A percentile compares a stretch with the other conserved stretches of the same genome.
Conservation (phyloP, 345 rosid species). For the Orychophragmus violaceus region DNA sequence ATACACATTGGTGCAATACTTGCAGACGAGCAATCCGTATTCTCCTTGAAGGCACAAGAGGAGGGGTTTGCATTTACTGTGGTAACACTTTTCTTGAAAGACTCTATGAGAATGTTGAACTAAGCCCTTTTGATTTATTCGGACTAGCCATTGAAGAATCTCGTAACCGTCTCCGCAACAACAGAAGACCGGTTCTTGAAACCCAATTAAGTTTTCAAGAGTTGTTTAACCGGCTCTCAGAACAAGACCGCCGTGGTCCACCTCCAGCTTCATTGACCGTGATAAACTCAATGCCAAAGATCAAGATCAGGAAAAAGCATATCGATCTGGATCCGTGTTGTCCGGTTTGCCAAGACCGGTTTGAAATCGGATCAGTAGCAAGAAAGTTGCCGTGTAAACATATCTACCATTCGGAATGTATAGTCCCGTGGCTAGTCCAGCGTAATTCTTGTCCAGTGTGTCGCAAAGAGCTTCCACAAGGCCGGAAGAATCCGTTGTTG, state of each 20-base stretch:
- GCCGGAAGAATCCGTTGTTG: conserved; percentile 2
- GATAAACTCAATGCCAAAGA: conserved; percentile 16
- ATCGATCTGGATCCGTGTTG: conserved; percentile 9
- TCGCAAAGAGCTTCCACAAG: conserved; percentile 24
- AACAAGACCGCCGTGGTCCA: conserved; percentile 29
- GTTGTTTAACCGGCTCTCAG: conserved; percentile 20
- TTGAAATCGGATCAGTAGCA: conserved; percentile 27
- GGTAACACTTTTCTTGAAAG: conserved; percentile 16
- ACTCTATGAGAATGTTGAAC: conserved; percentile 20
- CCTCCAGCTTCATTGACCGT: conserved; percentile 20
- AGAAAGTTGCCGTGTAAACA: conserved; percentile 32
- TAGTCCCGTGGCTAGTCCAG: conserved; percentile 21
- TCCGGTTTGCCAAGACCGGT: conserved; percentile 27
- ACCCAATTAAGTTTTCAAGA: conserved; percentile 21
- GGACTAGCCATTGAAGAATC: conserved; percentile 16
- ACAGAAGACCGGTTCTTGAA: neutral
- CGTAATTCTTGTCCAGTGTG: conserved; percentile 29
- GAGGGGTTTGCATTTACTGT: conserved; percentile 25
- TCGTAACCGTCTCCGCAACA: conserved; percentile 13
- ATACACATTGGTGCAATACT: conserved; percentile 29
- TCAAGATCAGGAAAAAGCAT: conserved; percentile 23
- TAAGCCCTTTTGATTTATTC: conserved; percentile 24
- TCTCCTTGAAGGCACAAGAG: conserved; percentile 6
- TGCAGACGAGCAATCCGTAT: conserved; percentile 21
- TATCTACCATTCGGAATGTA: conserved; percentile 26